Base-by-base conservation (phyloP, 2,329 filamentous ascomycete species). In the Dothidotthia symphoricarpi region DNA sequence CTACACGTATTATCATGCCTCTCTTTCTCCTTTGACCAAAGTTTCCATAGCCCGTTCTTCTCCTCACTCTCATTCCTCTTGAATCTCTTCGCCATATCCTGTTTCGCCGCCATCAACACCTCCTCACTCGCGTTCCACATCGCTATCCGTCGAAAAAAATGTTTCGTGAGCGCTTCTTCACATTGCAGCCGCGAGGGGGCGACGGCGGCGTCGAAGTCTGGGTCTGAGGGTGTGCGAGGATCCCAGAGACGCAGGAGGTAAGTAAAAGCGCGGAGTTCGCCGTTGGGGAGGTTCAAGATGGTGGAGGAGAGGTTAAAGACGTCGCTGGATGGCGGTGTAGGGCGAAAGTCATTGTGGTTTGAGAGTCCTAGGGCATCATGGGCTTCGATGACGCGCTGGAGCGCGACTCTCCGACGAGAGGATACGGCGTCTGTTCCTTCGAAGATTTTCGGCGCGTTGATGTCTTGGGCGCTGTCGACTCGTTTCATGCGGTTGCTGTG, bases 211-310 rank as follows among this genome's bases (percentile, higher is more conserved):
- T 55, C 53, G 13, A 57, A 50, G 2, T 54, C 47, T 1, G 43
- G 30, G 27, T 58, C 55, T 5, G 47, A 31, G 10, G 33, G 22
- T 19, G 36, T 35, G 6, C 35, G 42, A 4, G 34, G 28, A 24
- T 57, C 53, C 53, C 53, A 57, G n/a, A 38, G 40, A 15, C 51
- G 41, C 3, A 53, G 42, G 1, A 58, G 34, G 34, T 58, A 54
- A 16, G 33, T 39, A 28, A 57, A 58, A 2, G 51, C 36, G 27
- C 53, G 53, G 3, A 57, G 39, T 43, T 58, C 55, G 30, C 44
- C 47, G 16, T 55, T 40, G 8, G 47, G 38, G 1, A 57, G 29
- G 9, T 41, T 36, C 12, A 51, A 22, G 19, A 39, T 36, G 29
- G 39, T 31, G 24, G 50, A 45, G 7, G 53, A 49, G 28, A 47